phyloP scores from a whole-genome alignment of 2,329 filamentous ascomycete species.

The Tolypocladium album region DNA sequence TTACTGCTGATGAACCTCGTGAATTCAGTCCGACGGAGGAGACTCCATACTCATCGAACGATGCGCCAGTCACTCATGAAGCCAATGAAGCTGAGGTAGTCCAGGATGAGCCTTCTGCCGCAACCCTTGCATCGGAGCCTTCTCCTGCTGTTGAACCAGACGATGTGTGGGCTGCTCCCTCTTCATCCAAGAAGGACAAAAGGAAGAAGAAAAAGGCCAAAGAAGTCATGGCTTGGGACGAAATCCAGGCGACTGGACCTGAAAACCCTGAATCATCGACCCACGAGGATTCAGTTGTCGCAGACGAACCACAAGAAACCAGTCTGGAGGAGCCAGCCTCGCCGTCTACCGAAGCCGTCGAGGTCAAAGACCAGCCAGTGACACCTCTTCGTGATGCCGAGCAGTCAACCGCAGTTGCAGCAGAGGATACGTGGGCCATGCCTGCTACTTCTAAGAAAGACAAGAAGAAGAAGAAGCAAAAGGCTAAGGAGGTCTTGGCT shows the following conservation, averaged over 20 bases:
- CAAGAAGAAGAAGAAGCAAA: constrained; percentile 2
- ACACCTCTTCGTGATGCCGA: background rate
- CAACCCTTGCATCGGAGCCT: background rate
- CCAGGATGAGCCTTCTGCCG: background rate
- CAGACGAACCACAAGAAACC: background rate
- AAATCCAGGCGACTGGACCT: background rate
- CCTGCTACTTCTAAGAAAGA: constrained; percentile 3
- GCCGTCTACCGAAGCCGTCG: background rate
- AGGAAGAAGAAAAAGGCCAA: constrained; percentile 1
- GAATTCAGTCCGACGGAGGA: background rate
- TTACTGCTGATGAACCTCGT: background rate
- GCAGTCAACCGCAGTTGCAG: background rate
- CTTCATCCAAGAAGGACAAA: constrained; percentile 2
- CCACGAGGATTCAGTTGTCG: background rate
- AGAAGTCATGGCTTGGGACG: background rate
- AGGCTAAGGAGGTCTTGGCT: background rate
- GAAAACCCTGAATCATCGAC: background rate
- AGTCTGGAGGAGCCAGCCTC: background rate
- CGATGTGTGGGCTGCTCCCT: background rate
- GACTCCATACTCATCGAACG: background rate
- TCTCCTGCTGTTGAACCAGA: constrained; percentile 1
- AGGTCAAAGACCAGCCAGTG: background rate
- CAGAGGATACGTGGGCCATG: constrained; percentile 1
- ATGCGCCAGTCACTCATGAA: background rate
- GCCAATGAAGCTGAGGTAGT: background rate